Evolutionary conservation across 1,139 yeast genomes (phyloP), one percentile per base, ranked within the genome.

Genomic region (Diutina scorzettiae): DNA sequence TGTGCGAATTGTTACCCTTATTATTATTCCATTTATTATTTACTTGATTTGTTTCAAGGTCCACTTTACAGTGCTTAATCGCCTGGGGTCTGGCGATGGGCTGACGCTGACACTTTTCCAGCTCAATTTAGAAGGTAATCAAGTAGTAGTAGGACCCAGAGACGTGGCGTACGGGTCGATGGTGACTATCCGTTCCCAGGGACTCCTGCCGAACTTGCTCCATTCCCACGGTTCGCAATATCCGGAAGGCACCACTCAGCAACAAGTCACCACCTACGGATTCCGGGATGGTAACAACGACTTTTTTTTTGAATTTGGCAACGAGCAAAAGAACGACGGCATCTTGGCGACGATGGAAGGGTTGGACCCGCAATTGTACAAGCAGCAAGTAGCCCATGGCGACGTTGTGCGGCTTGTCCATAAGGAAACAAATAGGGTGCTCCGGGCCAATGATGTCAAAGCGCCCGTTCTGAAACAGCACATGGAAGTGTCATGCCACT

Each of bases 11-110:
- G 43, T 71, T 2, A 60, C 78, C 14, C 66, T 93, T 54, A 86
- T 91, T 30, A 39, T 82, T 0, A 62, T 87, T n/a, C 99, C 99
- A 2, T 55, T 76, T 40, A 37, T 71, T 27, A 73, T 91, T 18
- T 91, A 89, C 54, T 59, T 81, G 50, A 53, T 71, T 12, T 74
- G 81, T 51, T 91, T 91, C 68, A 83, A 80, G 59, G 65, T 83
- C 41, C 99, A 91, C 59, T 91, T 91, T 53, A 51, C 67, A 17
- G 65, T 89, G 27, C 70, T 91, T 45, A 78, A 72, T 54, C 79
- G 77, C 52, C 76, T 95, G 3, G 98, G 93, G 8, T 70, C 84
- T 0, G 94, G 89, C 18, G 83, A 81, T 54, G 81, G 85, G 0
- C 74, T 86, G 3, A 75, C 81, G 43, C 78, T 85, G 3, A 73